A percentile compares a stretch with the other conserved stretches of the same genome.
Conservation (phyloP, 139 green algal genomes). For the Ettlia oleoabundans region DNA sequence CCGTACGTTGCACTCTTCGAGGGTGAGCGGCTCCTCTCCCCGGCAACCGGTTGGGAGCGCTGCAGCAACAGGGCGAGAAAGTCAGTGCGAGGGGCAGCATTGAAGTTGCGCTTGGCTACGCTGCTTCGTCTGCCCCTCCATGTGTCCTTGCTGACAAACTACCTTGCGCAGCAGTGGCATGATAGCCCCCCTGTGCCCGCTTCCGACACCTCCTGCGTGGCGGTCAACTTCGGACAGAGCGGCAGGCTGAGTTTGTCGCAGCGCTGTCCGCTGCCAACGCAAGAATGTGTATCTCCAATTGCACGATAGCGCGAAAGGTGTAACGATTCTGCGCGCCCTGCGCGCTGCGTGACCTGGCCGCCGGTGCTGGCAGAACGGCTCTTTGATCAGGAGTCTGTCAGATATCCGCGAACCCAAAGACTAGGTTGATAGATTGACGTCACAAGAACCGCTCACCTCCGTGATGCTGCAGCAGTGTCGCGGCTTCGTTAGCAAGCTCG, state of each 20-base stretch:
- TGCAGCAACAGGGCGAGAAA: not conserved
- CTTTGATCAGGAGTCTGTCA: no score
- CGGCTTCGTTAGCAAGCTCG: not conserved
- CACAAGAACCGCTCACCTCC: no score
- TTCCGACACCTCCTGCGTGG: not conserved
- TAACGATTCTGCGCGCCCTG: no score
- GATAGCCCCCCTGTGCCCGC: not conserved
- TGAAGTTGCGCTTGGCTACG: no score
- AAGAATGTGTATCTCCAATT: no score
- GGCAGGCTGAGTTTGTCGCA: not conserved
- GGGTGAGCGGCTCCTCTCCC: not conserved
- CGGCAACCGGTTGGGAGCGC: not conserved
- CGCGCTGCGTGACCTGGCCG: no score
- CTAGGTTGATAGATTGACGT: no score
- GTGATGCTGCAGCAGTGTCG: not conserved
- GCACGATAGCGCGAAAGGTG: no score
- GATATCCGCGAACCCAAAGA: no score
- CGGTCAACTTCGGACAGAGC: not conserved
- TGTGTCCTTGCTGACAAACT: not conserved
- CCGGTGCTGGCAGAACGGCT: no score
- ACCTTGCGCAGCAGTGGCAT: slow-evolving; percentile 27
- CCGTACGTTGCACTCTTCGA: not conserved
- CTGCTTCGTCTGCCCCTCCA: no score
- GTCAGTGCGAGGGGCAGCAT: not conserved
- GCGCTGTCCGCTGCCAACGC: no score